Evolutionary conservation across 169 alveolate species (phyloP).

Genomic region (Plasmodium blacklocki): DNA sequence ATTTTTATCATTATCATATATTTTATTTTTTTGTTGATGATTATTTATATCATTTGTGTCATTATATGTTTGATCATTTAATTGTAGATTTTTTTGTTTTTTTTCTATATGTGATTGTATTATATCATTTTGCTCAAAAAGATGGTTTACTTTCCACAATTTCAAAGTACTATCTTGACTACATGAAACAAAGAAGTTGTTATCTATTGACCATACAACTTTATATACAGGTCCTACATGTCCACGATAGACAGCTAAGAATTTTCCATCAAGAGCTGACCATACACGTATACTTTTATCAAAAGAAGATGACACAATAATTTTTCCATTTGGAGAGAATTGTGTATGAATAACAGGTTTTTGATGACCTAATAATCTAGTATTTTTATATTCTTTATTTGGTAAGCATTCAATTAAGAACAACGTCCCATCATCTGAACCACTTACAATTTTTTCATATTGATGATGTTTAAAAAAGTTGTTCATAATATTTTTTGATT

Average conservation of each 20-base stretch:
- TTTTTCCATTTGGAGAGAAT: conserved; percentile 98
- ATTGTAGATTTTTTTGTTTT: conserved; percentile 61
- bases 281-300: conserved; percentile 93
- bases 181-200: conserved; percentile 94
- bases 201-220: conserved; percentile 98
- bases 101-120: conserved; percentile 10
- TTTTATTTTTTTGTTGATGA: background rate
- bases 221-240: conserved; percentile 98
- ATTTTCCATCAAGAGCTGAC: conserved; percentile 94
- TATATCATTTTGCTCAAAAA: conserved; percentile 8
- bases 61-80: background rate
- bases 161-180: conserved; percentile 97
- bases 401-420: conserved; percentile 93
- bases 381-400: conserved; percentile 83
- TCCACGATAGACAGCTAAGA: conserved; percentile 95
- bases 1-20: background rate
- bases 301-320: conserved; percentile 98
- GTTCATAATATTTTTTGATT: conserved; percentile 69
- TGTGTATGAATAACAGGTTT: conserved; percentile 96
- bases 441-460: conserved; percentile 96
- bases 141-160: conserved; percentile 94
- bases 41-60: conserved; percentile 23
- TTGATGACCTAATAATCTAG: conserved; percentile 98
- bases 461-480: conserved; percentile 83
- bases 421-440: conserved; percentile 98